Conservation (phyloP, 805 yeast genomes). For the Wickerhamomyces subpelliculosus region DNA sequence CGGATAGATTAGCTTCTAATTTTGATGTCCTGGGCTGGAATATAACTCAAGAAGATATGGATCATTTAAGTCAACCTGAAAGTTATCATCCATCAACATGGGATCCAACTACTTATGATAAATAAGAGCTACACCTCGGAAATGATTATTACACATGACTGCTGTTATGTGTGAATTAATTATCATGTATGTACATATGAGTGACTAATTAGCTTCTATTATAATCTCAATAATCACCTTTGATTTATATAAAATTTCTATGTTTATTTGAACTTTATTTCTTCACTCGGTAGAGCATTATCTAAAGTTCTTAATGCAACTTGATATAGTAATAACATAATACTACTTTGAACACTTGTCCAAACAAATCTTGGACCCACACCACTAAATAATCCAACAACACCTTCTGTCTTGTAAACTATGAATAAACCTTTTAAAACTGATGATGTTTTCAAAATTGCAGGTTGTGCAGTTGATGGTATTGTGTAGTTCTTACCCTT, state of each 20-base stretch:
- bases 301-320: slow-evolving; percentile 47
- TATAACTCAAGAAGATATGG: slow-evolving; percentile 34
- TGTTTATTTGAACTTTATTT: background rate
- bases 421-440: slow-evolving; percentile 43
- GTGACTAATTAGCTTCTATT: too few relatives aligned
- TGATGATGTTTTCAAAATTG: slow-evolving; percentile 31
- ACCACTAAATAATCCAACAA: slow-evolving; percentile 79
- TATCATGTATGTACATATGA: too few relatives aligned
- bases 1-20: slow-evolving; percentile 46
- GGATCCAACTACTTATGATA: slow-evolving; percentile 1
- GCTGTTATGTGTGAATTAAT: too few relatives aligned
- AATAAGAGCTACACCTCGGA: background rate
- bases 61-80: slow-evolving; percentile 37
- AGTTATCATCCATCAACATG: slow-evolving; percentile 26
- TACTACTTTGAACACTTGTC: slow-evolving; percentile 93
- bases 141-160: too few relatives aligned
- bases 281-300: slow-evolving; percentile 4
- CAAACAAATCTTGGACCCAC: slow-evolving; percentile 95
- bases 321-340: slow-evolving; percentile 88
- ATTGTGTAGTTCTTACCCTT: slow-evolving; percentile 26
- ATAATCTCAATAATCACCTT: background rate
- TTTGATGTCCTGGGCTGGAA: slow-evolving; percentile 47
- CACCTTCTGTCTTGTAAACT: slow-evolving; percentile 69
- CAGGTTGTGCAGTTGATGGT: slow-evolving; percentile 13
- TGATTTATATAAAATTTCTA: background rate